Evolutionary conservation across 352 stramenopile species (phyloP), one percentile per base, ranked within the genome.

Genomic region (Thraustochytrium striatum): DNA sequence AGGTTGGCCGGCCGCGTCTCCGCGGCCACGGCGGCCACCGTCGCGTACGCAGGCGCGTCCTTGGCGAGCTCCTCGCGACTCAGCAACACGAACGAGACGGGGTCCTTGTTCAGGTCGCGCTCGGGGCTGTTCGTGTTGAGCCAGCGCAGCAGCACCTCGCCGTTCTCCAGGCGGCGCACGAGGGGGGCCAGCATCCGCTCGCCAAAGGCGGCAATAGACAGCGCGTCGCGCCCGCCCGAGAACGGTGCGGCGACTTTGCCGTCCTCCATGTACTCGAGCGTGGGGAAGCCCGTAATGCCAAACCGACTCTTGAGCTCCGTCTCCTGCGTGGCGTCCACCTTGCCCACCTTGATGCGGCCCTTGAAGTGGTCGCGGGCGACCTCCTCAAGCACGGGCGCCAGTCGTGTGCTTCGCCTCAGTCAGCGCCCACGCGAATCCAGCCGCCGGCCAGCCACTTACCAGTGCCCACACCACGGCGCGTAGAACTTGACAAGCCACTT

Each of bases 401-500:
- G 28, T 11, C 30, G 44, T n/a, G 58, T 75, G 65, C n/a, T n/a
- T n/a, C n/a, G n/a, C n/a, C n/a, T n/a, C n/a, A n/a, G n/a, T n/a
- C n/a, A n/a, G n/a, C n/a, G n/a, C n/a, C n/a, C n/a, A n/a, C n/a
- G n/a, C n/a, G n/a, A n/a, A n/a, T n/a, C n/a, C n/a, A n/a, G n/a
- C n/a, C n/a, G n/a, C n/a, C n/a, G n/a, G n/a, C n/a, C n/a, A n/a
- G n/a, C n/a, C n/a, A n/a, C n/a, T n/a, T n/a, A n/a, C n/a, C 65
- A 75, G 35, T 75, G 65, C 25, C 90, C 90, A 52, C 91, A 95
- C 91, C 90, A 95, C 16, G 91, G 90, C 1, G 91, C 91, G 41
- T 94, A 94, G 72, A 95, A 95, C 84, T 94, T 90, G 21, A 95
- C 89, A 7, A 95, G 65, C 65, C 65, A 75, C 13, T 68, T 75